Percentiles rank a stretch among this genome's conserved stretches.
Evolutionary conservation across 2,329 filamentous ascomycete genomes (phyloP).

Genomic region (Cercospora beticola): DNA sequence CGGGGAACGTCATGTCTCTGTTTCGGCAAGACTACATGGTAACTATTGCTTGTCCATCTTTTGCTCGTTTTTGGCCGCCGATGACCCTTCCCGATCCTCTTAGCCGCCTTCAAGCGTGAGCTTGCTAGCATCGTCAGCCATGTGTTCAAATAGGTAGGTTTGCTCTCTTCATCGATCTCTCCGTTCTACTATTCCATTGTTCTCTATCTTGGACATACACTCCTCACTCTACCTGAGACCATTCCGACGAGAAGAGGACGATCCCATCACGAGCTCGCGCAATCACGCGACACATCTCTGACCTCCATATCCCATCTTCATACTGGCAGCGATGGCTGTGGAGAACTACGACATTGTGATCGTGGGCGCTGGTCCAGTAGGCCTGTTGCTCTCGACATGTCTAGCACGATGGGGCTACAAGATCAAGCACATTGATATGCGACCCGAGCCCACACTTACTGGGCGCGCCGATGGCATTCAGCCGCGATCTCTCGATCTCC

Average conservation of each 20-base stretch:
- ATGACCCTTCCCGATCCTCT: constrained; percentile 8
- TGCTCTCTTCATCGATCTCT: neutral
- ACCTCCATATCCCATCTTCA: neutral
- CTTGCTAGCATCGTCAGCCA: neutral
- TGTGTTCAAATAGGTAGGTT: constrained; percentile 8
- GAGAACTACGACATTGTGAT: constrained; percentile 71
- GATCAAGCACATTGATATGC: constrained; percentile 92
- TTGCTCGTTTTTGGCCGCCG: neutral
- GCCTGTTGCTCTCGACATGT: constrained; percentile 82
- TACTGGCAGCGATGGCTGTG: constrained; percentile 16
- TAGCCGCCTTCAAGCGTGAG: constrained; percentile 6
- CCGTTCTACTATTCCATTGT: neutral
- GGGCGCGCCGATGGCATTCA: constrained; percentile 91
- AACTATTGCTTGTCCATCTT: constrained; percentile 6
- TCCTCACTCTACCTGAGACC: neutral
- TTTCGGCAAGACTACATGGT: constrained; percentile 11
- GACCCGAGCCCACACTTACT: constrained; percentile 78
- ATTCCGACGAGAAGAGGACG: neutral
- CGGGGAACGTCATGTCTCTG: constrained; percentile 11
- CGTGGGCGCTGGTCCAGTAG: constrained; percentile 84
- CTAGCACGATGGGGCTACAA: constrained; percentile 91
- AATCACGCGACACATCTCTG: neutral
- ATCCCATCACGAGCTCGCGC: neutral
- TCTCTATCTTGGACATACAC: neutral
- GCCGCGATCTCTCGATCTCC: constrained; percentile 79